These are phyloP conservation scores for Leptomonas seymouri DNA, from an alignment of 208 protist species.

Conservation along the genomic window DNA sequence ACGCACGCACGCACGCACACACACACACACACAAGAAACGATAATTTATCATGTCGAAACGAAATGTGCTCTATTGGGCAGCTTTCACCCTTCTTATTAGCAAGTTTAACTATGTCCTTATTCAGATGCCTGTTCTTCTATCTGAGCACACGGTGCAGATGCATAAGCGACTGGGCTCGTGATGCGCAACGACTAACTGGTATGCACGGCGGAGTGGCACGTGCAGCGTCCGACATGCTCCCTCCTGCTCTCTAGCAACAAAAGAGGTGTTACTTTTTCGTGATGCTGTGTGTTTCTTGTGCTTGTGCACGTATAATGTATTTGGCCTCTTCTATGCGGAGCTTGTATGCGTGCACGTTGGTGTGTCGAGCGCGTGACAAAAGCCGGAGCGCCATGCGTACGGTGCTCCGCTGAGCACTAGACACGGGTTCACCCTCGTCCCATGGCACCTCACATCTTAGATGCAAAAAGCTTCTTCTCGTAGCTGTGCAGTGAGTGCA, in stretches of 20 bases:
- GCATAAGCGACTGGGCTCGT: background rate
- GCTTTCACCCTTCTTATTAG: too few species aligned
- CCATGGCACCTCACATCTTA: constrained; percentile 49
- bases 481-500: constrained; percentile 93
- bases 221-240: background rate
- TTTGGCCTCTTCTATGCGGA: background rate
- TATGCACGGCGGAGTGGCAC: background rate
- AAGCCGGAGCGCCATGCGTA: background rate
- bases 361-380: background rate
- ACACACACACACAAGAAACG: too few species aligned
- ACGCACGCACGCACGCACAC: too few species aligned
- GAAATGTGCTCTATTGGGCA: too few species aligned
- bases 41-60: too few species aligned
- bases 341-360: background rate
- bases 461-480: constrained; percentile 90
- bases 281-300: background rate
- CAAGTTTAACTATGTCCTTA: too few species aligned
- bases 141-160: background rate
- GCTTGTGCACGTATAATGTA: too few species aligned
- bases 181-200: background rate
- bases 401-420: too few species aligned
- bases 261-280: background rate
- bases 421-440: too few species aligned
- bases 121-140: too few species aligned
- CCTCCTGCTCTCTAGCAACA: background rate